phyloP scores from a whole-genome alignment of 2,329 filamentous ascomycete species.

The Pseudogymnoascus sp. region DNA sequence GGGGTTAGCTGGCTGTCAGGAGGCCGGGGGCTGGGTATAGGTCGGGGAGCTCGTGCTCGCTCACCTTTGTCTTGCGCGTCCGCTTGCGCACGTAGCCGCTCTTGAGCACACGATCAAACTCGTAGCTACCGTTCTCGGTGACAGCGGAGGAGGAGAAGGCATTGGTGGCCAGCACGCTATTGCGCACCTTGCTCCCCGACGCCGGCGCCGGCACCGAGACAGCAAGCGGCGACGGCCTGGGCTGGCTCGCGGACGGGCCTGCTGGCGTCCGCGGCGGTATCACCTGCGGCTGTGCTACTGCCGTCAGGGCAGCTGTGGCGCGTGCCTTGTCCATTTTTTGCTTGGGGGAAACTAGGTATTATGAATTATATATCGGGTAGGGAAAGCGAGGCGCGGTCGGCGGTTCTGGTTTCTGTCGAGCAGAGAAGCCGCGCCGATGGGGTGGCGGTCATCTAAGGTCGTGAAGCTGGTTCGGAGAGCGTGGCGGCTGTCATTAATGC shows the following conservation, averaged over 20 bases:
- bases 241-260: background rate
- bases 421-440: background rate
- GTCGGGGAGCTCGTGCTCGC: background rate
- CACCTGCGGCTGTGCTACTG: background rate
- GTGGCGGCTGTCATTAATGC: background rate
- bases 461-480: background rate
- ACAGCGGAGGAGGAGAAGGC: constrained; percentile 63
- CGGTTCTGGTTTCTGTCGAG: background rate
- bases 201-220: background rate
- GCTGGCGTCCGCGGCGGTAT: background rate
- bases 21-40: background rate
- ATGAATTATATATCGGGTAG: background rate
- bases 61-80: constrained; percentile 86
- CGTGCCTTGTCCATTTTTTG: background rate
- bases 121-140: constrained; percentile 91
- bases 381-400: background rate
- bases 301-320: background rate
- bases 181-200: background rate
- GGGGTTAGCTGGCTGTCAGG: constrained; percentile 11
- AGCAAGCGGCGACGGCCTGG: background rate
- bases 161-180: constrained; percentile 34
- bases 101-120: constrained; percentile 90
- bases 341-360: background rate
- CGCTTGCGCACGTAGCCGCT: constrained; percentile 78
- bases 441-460: background rate